Base-by-base conservation (phyloP, 768 basidiomycete genomes). In the Lactarius hatsudake region DNA sequence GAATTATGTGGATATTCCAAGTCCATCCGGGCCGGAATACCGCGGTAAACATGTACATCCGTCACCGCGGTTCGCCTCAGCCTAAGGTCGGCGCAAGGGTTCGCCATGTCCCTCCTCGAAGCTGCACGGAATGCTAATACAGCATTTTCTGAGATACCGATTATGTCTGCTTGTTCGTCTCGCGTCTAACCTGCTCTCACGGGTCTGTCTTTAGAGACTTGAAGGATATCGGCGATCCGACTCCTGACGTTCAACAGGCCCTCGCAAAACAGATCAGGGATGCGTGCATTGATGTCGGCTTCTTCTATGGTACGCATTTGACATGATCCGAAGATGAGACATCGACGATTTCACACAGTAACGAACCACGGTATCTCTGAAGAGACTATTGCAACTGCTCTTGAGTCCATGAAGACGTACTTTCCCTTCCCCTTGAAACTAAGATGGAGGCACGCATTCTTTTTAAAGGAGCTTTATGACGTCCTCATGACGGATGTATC, bases 201-300 rank as follows among this genome's bases (percentile, higher is more conserved):
- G 8, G 8, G 18, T 51, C 10, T 63, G 23, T 43, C 30, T 63
- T 28, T 17, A 57, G 60, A 61, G 83, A 87, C 71, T 72, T 88
- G 34, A 72, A 76, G 30, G 70, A 78, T 64, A 76, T 84, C 26
- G 65, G 72, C 15, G 79, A 74, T 57, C 69, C 75, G 2, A 81
- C 86, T 62, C 71, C 79, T 0, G 66, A 36, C 1, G 74, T 78
- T 28, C 81, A 84, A 51, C 72, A 74, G 61, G 76, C 74, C 1
- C 75, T 94, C 1, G 90, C 86, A 0, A 72, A 77, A 28, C 76
- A 84, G 69, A 82, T 95, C 53, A 81, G 88, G 62, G 82, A 90
- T 70, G 93, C 93, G 0, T 93, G 91, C 70, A 86, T 91, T 63
- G 82, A 85, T 61, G 91, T 91, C 7, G 93, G 93, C 1, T 94